Percentiles rank a stretch among this genome's conserved stretches.
Evolutionary conservation across 805 yeast species (phyloP).

Genomic region (Ogataea nitratoaversa): DNA sequence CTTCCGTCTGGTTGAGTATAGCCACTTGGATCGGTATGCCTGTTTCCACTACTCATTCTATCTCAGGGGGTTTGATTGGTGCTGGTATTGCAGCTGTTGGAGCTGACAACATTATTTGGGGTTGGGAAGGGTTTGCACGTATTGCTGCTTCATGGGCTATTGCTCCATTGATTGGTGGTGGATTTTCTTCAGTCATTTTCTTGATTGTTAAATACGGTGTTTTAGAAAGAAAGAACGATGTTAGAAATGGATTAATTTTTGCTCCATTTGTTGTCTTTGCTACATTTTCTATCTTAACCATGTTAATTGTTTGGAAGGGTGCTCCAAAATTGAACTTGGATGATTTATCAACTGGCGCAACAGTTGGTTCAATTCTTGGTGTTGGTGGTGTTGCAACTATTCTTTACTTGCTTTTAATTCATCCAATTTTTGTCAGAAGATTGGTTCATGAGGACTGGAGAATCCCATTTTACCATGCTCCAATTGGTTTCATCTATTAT

Average conservation of each 20-base stretch:
- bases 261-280: conserved; percentile 60
- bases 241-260: conserved; percentile 51
- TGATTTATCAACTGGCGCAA: conserved; percentile 47
- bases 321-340: conserved; percentile 63
- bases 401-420: conserved; percentile 49
- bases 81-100: conserved; percentile 73
- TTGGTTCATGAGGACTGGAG: conserved; percentile 64
- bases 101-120: conserved; percentile 59
- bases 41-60: conserved; percentile 78
- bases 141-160: conserved; percentile 79
- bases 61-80: conserved; percentile 73
- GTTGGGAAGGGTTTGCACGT: conserved; percentile 69
- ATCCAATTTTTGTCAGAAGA: conserved; percentile 61
- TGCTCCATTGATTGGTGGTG: conserved; percentile 70
- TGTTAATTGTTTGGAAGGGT: conserved; percentile 79
- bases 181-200: conserved; percentile 55
- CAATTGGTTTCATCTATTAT: conserved; percentile 52
- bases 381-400: conserved; percentile 55
- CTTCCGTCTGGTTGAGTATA: conserved; percentile 62
- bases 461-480: conserved; percentile 50
- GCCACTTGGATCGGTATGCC: conserved; percentile 71
- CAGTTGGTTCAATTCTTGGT: conserved; percentile 58
- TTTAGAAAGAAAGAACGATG: conserved; percentile 52
- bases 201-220: conserved; percentile 56
- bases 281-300: conserved; percentile 60